Base-by-base conservation (phyloP, 345 rosid species). In the Moringa oleifera region DNA sequence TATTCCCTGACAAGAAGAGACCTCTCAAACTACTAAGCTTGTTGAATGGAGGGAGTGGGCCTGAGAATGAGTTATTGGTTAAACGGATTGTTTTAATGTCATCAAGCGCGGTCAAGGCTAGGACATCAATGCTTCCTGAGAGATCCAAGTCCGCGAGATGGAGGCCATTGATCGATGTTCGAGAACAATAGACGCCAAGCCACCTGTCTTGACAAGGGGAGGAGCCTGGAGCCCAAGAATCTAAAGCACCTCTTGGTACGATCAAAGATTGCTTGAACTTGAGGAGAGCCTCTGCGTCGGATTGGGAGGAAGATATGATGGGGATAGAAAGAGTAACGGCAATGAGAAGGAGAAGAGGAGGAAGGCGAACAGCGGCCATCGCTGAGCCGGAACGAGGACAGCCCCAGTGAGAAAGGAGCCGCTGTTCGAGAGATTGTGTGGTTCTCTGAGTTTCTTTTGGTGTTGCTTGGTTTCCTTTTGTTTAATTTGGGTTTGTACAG, bases 201-300 rank as follows among this genome's bases (percentile, higher is more conserved):
- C 98, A 93, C 0, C 64, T 59, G n/a, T 73, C 61, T 16, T 33
- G 22, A 57, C 98, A 90, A 53, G 96, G 89, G 55, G 71, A 60
- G 19, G 90, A 73, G 37, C 79, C 77, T 11, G 62, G 23, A 51
- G 31, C 62, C 97, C 98, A 93, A 55, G 88, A 80, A 58, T 71
- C 61, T 59, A 90, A 73, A 36, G 71, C 78, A 17, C 69, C 68
- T 11, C 64, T 66, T 19, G 70, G 61, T 6, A 23, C 49, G 33
- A 18, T 41, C 22, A 84, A 68, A 15, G 83, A 82, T 15, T 62
- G 59, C 33, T 87, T 87, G 65, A 87, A 63, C 45, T 66, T 54
- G 41, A 82, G 67, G 63, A 87, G 79, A 49, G 79, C 64, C 33
- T 80, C 78, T 1, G 68, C 64, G 0, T 79, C 78, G 18, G 81